A percentile compares a stretch with the other conserved stretches of the same genome.
Evolutionary conservation across 192 early-diverging fungal genomes (phyloP).

Genomic region (Phlyctochytrium bullatum): DNA sequence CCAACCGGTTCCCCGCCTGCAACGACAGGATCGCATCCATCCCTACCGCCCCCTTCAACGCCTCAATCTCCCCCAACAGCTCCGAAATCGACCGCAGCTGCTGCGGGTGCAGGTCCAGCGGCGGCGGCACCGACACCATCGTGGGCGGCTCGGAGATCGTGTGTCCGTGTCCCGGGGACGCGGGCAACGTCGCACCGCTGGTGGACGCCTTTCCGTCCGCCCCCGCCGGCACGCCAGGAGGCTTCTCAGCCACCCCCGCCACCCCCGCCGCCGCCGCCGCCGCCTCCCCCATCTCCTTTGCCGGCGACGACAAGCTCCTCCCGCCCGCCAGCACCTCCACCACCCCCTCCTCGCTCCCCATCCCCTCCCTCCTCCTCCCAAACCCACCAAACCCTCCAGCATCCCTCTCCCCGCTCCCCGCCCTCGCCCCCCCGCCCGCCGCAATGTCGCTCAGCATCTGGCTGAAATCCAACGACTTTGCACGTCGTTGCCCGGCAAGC

Average conservation of each 20-base stretch:
- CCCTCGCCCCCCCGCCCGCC: background rate
- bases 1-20: background rate
- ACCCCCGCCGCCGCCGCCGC: background rate
- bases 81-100: background rate
- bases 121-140: no score
- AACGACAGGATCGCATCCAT: background rate
- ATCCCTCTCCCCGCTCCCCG: background rate
- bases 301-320: background rate
- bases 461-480: background rate
- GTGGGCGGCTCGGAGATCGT: no score
- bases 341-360: background rate
- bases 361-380: background rate
- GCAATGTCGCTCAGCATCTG: no score
- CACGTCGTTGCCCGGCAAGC: background rate
- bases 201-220: background rate
- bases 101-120: no score
- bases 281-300: no score
- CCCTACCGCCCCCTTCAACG: background rate
- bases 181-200: background rate
- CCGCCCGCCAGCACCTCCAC: background rate
- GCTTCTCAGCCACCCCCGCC: background rate
- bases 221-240: background rate
- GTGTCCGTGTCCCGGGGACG: background rate
- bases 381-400: background rate
- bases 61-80: background rate